A percentile compares a stretch with the other conserved stretches of the same genome.
Conservation (phyloP, 805 yeast genomes). For the Metschnikowia orientalis region DNA sequence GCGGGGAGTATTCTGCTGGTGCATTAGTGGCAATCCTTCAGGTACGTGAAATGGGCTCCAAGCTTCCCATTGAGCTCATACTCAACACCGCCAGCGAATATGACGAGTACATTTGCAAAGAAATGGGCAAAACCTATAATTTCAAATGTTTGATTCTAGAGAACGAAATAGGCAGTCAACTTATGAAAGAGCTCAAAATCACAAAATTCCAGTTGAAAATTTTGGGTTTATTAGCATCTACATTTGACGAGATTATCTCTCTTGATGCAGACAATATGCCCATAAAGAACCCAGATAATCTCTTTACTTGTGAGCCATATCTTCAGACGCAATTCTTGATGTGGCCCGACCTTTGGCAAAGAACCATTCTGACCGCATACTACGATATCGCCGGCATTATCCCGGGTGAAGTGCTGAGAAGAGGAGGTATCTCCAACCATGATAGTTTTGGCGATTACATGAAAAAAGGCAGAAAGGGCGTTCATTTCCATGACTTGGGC, state of each 20-base stretch:
- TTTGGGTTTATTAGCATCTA: slow-evolving; percentile 29
- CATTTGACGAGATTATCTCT: slow-evolving; percentile 30
- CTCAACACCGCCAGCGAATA: slow-evolving; percentile 23
- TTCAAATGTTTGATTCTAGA: slow-evolving; percentile 27
- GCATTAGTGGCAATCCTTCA: slow-evolving; percentile 28
- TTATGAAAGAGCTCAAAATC: slow-evolving; percentile 16
- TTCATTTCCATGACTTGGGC: slow-evolving; percentile 29
- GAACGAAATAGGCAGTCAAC: slow-evolving; percentile 22
- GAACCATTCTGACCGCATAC: slow-evolving; percentile 28
- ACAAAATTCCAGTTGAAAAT: slow-evolving; percentile 28
- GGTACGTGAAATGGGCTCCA: slow-evolving; percentile 28
- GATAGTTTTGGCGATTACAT: slow-evolving; percentile 20
- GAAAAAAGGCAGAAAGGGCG: slow-evolving; percentile 13
- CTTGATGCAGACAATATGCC: slow-evolving; percentile 35
- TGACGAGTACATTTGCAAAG: slow-evolving; percentile 26
- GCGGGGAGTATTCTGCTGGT: slow-evolving; percentile 24
- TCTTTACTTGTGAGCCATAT: slow-evolving; percentile 24
- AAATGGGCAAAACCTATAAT: slow-evolving; percentile 22
- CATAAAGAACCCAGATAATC: slow-evolving; percentile 26
- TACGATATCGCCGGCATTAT: slow-evolving; percentile 30
- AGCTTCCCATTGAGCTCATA: slow-evolving; percentile 33
- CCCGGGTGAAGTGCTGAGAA: slow-evolving; percentile 26
- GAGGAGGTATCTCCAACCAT: slow-evolving; percentile 28
- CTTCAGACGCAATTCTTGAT: slow-evolving; percentile 25
- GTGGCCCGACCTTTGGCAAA: slow-evolving; percentile 38